phyloP scores from a whole-genome alignment of 495 filamentous ascomycete genomes.

The Evansstolkia leycettana region DNA sequence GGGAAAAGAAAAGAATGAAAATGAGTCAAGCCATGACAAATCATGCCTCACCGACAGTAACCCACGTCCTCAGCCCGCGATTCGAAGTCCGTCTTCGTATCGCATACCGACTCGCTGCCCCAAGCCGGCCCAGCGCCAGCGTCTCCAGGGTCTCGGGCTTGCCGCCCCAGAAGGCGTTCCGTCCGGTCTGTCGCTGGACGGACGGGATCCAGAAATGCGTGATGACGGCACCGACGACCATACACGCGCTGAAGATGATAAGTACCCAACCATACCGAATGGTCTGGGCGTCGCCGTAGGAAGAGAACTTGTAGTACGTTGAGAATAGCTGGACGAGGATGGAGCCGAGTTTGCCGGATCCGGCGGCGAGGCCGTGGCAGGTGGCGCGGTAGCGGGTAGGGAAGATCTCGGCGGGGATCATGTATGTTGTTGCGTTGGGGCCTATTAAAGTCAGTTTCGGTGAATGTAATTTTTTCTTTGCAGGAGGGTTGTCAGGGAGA shows the following conservation, averaged over 20 bases:
- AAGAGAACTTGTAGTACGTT: slow-evolving; percentile 27
- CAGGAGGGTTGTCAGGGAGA: no score
- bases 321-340: slow-evolving; percentile 44
- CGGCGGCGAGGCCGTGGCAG: slow-evolving; percentile 44
- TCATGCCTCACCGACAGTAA: background rate
- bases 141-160: slow-evolving; percentile 30
- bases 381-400: slow-evolving; percentile 48
- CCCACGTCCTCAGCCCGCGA: background rate
- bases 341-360: slow-evolving; percentile 43
- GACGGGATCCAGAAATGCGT: slow-evolving; percentile 35
- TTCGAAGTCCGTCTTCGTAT: background rate
- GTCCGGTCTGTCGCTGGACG: slow-evolving; percentile 17
- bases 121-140: slow-evolving; percentile 25
- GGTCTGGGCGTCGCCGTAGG: slow-evolving; percentile 14
- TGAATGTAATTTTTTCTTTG: background rate
- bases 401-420: slow-evolving; percentile 48
- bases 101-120: slow-evolving; percentile 27
- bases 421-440: slow-evolving; percentile 50
- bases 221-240: slow-evolving; percentile 32
- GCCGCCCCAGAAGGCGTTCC: slow-evolving; percentile 28
- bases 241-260: slow-evolving; percentile 33
- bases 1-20: no score
- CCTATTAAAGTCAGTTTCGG: slow-evolving; percentile 12
- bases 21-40: no score
- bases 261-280: slow-evolving; percentile 30